These are phyloP conservation scores for Pulveroboletus sp. DNA, from an alignment of 768 basidiomycete genomes.

Conservation along the genomic window DNA sequence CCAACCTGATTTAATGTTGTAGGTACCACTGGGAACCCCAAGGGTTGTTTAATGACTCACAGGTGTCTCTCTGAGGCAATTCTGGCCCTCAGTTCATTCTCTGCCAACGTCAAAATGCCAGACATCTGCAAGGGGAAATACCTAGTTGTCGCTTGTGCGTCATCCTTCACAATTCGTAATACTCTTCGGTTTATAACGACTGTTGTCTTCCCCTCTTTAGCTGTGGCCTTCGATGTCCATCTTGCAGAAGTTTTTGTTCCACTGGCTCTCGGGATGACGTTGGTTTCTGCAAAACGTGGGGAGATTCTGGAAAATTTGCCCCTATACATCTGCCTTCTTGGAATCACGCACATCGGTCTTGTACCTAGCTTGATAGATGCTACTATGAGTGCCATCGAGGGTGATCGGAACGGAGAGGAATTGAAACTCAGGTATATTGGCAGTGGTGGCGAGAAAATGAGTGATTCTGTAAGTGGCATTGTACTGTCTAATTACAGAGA, in stretches of 20 bases:
- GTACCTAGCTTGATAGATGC: slow-evolving; percentile 52
- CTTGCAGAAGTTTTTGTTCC: slow-evolving; percentile 41
- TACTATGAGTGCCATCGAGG: slow-evolving; percentile 32
- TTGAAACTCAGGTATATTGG: slow-evolving; percentile 40
- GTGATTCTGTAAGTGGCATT: slow-evolving; percentile 38
- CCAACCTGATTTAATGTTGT: slow-evolving; percentile 9
- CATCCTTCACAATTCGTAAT: neutral
- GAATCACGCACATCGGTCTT: slow-evolving; percentile 46
- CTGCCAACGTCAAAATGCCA: slow-evolving; percentile 19
- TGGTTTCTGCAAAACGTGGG: slow-evolving; percentile 38
- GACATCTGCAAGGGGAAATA: slow-evolving; percentile 29
- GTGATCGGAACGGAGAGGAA: slow-evolving; percentile 27
- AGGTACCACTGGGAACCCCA: slow-evolving; percentile 49
- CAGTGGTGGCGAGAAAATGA: slow-evolving; percentile 52
- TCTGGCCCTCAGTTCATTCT: slow-evolving; percentile 24
- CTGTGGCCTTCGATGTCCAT: slow-evolving; percentile 51
- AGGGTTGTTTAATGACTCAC: slow-evolving; percentile 43
- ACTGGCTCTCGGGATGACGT: slow-evolving; percentile 40
- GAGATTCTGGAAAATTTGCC: slow-evolving; percentile 40
- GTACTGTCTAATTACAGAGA: neutral
- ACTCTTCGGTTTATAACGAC: neutral
- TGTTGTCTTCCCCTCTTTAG: slow-evolving; percentile 21
- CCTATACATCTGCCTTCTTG: slow-evolving; percentile 36
- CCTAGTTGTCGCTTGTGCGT: slow-evolving; percentile 43
- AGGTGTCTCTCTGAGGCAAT: slow-evolving; percentile 32